These are phyloP conservation scores for Aquilaria malaccensis DNA, from an alignment of 345 rosid species.

Conservation along the genomic window DNA sequence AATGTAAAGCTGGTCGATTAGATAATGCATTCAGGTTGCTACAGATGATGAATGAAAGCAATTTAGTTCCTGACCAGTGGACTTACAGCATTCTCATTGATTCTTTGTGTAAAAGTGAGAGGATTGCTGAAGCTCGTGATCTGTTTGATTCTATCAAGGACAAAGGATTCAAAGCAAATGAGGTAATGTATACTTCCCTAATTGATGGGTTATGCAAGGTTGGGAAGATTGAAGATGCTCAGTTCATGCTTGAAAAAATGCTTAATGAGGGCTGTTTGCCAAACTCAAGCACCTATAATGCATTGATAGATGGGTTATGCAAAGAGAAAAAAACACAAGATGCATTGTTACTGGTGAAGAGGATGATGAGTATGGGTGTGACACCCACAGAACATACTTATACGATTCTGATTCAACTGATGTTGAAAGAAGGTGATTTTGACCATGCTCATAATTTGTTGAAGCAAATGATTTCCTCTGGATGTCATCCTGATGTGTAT, in stretches of 20 bases:
- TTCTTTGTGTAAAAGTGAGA: slow-evolving; percentile 55
- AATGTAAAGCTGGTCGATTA: slow-evolving; percentile 63
- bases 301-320: slow-evolving; percentile 71
- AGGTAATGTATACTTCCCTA: slow-evolving; percentile 72
- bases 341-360: slow-evolving; percentile 37
- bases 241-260: slow-evolving; percentile 54
- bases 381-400: slow-evolving; percentile 53
- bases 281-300: slow-evolving; percentile 59
- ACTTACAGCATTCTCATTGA: slow-evolving; percentile 63
- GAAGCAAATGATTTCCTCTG: slow-evolving; percentile 46
- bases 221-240: slow-evolving; percentile 47
- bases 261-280: slow-evolving; percentile 48
- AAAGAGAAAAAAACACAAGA: slow-evolving; percentile 42
- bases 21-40: slow-evolving; percentile 72
- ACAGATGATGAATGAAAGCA: slow-evolving; percentile 50
- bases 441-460: slow-evolving; percentile 44
- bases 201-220: slow-evolving; percentile 83
- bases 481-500: slow-evolving; percentile 58
- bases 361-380: slow-evolving; percentile 45
- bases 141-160: slow-evolving; percentile 66
- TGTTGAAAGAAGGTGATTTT: slow-evolving; percentile 60
- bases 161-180: slow-evolving; percentile 61
- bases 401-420: slow-evolving; percentile 56
- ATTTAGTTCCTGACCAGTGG: slow-evolving; percentile 65
- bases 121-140: slow-evolving; percentile 56